A percentile compares a stretch with the other conserved stretches of the same genome.
Conservation (phyloP, 2,329 filamentous ascomycete species). For the Xylariales sp. region DNA sequence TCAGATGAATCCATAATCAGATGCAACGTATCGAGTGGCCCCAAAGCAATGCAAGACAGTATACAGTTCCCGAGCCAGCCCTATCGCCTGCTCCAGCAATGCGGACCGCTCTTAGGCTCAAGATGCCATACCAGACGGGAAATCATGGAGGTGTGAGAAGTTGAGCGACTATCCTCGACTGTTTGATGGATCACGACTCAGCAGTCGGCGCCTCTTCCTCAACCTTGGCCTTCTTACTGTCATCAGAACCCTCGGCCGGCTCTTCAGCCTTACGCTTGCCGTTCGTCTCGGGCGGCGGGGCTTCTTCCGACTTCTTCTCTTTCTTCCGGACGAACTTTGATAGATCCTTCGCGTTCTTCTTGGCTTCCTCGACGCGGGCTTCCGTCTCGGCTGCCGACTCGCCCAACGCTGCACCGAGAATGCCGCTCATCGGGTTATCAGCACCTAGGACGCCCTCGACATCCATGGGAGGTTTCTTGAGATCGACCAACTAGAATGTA, state of each 20-base stretch:
- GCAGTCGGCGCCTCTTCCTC: conserved; percentile 16
- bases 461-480: conserved; percentile 59
- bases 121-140: no score
- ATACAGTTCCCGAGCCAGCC: no score
- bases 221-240: conserved; percentile 33
- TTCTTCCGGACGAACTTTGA: conserved; percentile 70
- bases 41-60: no score
- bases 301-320: conserved; percentile 24
- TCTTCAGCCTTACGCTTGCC: conserved; percentile 40
- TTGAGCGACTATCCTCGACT: no score
- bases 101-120: no score
- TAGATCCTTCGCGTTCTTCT: conserved; percentile 69
- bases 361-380: conserved; percentile 66
- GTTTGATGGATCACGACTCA: no score
- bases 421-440: conserved; percentile 48
- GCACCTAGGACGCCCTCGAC: conserved; percentile 50
- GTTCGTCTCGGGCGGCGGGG: conserved; percentile 26
- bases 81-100: no score
- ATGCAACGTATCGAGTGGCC: no score
- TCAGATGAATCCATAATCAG: no score
- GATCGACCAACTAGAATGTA: conserved; percentile 56
- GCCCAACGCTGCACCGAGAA: conserved; percentile 60
- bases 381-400: conserved; percentile 57
- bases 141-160: no score
- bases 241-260: conserved; percentile 23